Base-by-base conservation (phyloP, 2,329 filamentous ascomycete genomes). In the Curvularia hawaiiensis region DNA sequence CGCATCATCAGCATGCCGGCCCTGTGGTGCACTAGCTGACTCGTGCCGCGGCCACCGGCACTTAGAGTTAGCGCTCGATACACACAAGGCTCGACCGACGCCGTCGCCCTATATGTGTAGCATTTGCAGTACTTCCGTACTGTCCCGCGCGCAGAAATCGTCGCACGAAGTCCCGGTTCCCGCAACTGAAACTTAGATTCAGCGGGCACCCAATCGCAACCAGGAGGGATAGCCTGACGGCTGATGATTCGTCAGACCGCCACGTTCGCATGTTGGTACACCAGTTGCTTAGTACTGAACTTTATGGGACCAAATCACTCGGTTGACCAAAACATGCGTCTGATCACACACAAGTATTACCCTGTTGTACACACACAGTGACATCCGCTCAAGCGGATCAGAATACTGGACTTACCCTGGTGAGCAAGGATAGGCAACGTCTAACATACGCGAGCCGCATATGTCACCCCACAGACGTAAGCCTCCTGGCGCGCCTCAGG, bases 41-140 rank as follows among this genome's bases (percentile, higher is more conserved):
- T 58, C 51, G 41, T 20, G 11, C 39, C 40, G 16, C 45, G n/a
- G 55, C 26, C 35, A 12, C 44, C 55, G 55, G 55, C 55, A 58
- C 40, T 58, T 50, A 46, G 14, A 28, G 16, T 38, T 39, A 30
- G 44, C 35, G 26, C 20, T 52, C 22, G 20, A 24, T 31, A 48
- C 26, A 26, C 11, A 33, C 48, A 41, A 38, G 18, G 12, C 35
- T 38, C 14, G 35, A 44, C 8, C n/a, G n/a, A n/a, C n/a, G 48
- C 35, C 28, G 14, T 46, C 26, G 31, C 28, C 35, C 31, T 33
- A 24, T 20, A 45, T 20, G 16, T 41, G 48, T 26, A 39, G 47
- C 35, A 28, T 44, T 44, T 28, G 22, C 26, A n/a, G 14, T 26
- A 22, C 24, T 54, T 39, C 30, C 16, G 20, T 58, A 12, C 35